A percentile compares a stretch with the other conserved stretches of the same genome.
Conservation (phyloP, 805 yeast species). For the Metschnikowia kunwiensis region DNA sequence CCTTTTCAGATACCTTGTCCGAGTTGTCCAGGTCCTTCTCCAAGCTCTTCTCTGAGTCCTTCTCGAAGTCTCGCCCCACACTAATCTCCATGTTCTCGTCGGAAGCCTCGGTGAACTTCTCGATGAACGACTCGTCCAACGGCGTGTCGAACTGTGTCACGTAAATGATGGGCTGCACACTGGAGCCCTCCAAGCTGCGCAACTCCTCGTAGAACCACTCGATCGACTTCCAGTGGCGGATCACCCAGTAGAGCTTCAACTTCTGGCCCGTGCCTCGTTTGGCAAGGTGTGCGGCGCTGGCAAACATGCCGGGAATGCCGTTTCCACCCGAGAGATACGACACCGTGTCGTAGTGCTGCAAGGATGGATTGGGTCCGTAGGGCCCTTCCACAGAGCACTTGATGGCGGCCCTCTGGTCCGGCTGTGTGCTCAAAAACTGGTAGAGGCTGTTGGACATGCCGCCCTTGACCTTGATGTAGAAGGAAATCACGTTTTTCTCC, state of each 20-base stretch:
- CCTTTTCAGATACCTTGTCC: slow-evolving; percentile 5
- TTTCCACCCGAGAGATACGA: slow-evolving; percentile 62
- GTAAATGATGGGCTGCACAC: slow-evolving; percentile 39
- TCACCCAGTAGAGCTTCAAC: slow-evolving; percentile 36
- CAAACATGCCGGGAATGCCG: slow-evolving; percentile 57
- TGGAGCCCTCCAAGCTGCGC: slow-evolving; percentile 29
- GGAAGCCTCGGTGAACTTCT: slow-evolving; percentile 3
- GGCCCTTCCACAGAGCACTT: slow-evolving; percentile 59
- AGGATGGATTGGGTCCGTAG: slow-evolving; percentile 50
- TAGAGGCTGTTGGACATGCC: slow-evolving; percentile 52
- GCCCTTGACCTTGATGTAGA: slow-evolving; percentile 51
- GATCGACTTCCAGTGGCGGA: slow-evolving; percentile 38
- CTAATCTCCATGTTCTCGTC: slow-evolving; percentile 1
- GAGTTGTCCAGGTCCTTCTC: slow-evolving; percentile 2
- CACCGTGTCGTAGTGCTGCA: slow-evolving; percentile 45
- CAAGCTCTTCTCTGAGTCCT: slow-evolving; percentile 2
- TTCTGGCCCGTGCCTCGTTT: slow-evolving; percentile 12
- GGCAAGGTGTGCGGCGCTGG: slow-evolving; percentile 37
- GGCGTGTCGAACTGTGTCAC: slow-evolving; percentile 19
- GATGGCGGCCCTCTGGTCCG: slow-evolving; percentile 33
- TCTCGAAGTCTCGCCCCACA: slow-evolving; percentile 2
- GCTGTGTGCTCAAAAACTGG: slow-evolving; percentile 24
- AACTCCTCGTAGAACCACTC: slow-evolving; percentile 42
- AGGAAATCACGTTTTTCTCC: slow-evolving; percentile 38
- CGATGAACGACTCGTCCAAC: slow-evolving; percentile 17